Evolutionary conservation across 2,329 filamentous ascomycete genomes (phyloP).

Genomic region (Paraphoma sp.): DNA sequence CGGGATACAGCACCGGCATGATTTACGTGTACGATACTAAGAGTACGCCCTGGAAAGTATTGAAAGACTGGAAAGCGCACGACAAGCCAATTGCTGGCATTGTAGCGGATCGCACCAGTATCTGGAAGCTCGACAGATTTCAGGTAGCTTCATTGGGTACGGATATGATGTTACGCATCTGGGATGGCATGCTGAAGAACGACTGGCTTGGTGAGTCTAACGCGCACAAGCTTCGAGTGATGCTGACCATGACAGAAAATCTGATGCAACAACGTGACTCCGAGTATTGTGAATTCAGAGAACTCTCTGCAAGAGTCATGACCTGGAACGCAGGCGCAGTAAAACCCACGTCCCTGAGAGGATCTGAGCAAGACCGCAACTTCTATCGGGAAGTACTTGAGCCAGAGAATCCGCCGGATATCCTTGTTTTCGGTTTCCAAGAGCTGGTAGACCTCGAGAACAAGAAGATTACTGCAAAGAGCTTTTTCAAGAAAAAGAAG

Average conservation of each 20-base stretch:
- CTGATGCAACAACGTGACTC: conserved; percentile 85
- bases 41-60: conserved; percentile 82
- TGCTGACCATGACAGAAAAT: conserved; percentile 60
- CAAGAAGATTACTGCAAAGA: conserved; percentile 96
- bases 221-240: conserved; percentile 13
- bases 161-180: conserved; percentile 82
- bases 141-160: conserved; percentile 88
- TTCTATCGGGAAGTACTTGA: conserved; percentile 85
- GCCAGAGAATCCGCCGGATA: conserved; percentile 80
- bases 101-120: conserved; percentile 77
- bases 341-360: conserved; percentile 82
- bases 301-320: conserved; percentile 79
- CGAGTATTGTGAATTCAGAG: conserved; percentile 84
- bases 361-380: conserved; percentile 70
- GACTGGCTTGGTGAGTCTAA: conserved; percentile 77
- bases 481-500: conserved; percentile 78
- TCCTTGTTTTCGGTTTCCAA: conserved; percentile 95
- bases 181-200: conserved; percentile 92
- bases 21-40: conserved; percentile 90
- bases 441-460: conserved; percentile 98
- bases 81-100: conserved; percentile 81
- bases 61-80: conserved; percentile 96
- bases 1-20: conserved; percentile 92
- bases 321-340: conserved; percentile 98
- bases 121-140: conserved; percentile 82